Base-by-base conservation (phyloP, 345 rosid species). In the Eucalyptus cloeziana region DNA sequence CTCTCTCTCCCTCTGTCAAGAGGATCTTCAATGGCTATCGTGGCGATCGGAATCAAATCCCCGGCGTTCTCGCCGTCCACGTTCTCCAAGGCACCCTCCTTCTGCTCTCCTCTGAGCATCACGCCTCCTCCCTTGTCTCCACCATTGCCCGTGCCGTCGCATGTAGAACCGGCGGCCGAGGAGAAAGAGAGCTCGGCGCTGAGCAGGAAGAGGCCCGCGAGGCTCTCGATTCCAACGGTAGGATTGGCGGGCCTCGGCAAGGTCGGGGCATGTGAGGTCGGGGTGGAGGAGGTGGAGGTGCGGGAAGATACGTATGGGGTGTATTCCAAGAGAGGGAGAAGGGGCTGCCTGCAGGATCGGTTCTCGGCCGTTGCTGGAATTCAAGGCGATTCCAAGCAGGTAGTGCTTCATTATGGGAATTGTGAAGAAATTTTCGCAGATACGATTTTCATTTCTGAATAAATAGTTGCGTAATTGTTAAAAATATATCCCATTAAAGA, bases 271-370 rank as follows among this genome's bases (percentile, higher is more conserved):
- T 87, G 56, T 60, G 86, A 69, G 62, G 86, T 87, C 33, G 44
- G 88, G 37, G 91, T 86, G 52, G 90, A 90, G 86, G 91, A 81
- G 80, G 88, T 92, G 54, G 94, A 90, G 83, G 92, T 87, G 1
- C 92, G 90, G 31, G 93, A 90, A 27, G 92, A 92, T 30, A 90
- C 91, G 16, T 92, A 94, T 86, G 92, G 93, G 5, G 93, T 92
- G 90, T 92, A 89, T 87, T 92, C 94, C 88, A 94, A 92, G 86
- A 89, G 89, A 90, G 96, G 96, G 40, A 92, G 58, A 88, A 92
- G 94, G 87, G 89, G 90, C 10, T 60, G 67, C n/a, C 88, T 92
- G 93, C 93, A 94, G 92, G 96, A 94, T 92, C 92, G 94, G 5
- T 90, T 88, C 91, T 90, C 93, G 11, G 93, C 92, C 85, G 83